Base-by-base conservation (phyloP, 106 monocot genomes). In the Dendrobium huoshanense region DNA sequence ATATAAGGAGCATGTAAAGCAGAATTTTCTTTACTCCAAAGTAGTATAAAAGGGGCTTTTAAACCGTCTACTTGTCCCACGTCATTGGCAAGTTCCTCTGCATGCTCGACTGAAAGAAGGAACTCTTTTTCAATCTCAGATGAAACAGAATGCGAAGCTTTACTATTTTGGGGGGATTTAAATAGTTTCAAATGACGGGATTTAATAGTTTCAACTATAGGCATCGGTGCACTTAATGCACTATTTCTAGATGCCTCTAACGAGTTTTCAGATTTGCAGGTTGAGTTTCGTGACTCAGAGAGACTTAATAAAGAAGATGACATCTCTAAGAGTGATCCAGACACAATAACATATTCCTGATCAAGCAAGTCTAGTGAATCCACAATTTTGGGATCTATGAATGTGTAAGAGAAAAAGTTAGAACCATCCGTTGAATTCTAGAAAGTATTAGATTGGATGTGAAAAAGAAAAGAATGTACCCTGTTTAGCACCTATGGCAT, bases 291-390 rank as follows among this genome's bases (percentile, higher is more conserved):
- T 74, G 81, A 54, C 77, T 64, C 78, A 24, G 86, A 86, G 20
- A 81, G 77, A 81, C 76, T 87, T 80, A 83, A 49, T 41, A 91
- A 88, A 79, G 88, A 87, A 75, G 96, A 87, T 75, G 91, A 85
- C 55, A 83, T 79, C 77, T 96, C 96, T 58, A 84, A 67, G 27
- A 87, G 88, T 70, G 91, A 91, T 47, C 88, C 90, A 85, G 94
- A 75, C 5, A 93, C 89, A 87, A 97, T 81, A 3, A 97, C 97
- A 86, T 92, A 94, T n/a, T 92, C 94, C 72, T 92, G 92, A 58
- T 92, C 92, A 83, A 94, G 86, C 77, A 91, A 85, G 64, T 97
- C 97, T 79, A 94, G 78, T 73, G 92, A 94, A 85, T 97, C 97
- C 81, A 80, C 81, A 49, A 86, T 70, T 73, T 79, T 18, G 76